Conservation (phyloP, 805 yeast genomes). For the Hanseniaspora osmophila region DNA sequence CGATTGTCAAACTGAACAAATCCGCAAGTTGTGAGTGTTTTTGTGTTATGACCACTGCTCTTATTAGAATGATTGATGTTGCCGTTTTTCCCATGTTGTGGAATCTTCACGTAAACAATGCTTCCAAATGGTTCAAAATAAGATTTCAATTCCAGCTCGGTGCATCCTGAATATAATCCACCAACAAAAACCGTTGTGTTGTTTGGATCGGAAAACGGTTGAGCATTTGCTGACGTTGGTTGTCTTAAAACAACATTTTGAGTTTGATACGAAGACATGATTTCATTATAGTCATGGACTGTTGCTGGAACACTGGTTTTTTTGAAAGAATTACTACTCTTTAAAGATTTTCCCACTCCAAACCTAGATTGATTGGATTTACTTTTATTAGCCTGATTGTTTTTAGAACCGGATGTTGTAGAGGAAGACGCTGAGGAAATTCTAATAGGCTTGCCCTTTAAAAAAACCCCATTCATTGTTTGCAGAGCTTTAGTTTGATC, state of each 20-base stretch:
- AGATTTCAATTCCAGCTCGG: constrained; percentile 46
- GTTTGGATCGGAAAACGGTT: constrained; percentile 62
- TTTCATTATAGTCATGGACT: constrained; percentile 3
- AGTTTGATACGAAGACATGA: constrained; percentile 5
- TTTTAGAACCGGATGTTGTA: too few relatives aligned
- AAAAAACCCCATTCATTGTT: constrained; percentile 69
- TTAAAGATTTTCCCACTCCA: too few relatives aligned
- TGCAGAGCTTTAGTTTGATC: constrained; percentile 59
- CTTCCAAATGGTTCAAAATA: constrained; percentile 58
- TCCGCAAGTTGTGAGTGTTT: constrained; percentile 28
- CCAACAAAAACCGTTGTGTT: constrained; percentile 66
- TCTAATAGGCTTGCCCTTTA: constrained; percentile 64
- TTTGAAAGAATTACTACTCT: too few relatives aligned
- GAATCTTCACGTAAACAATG: constrained; percentile 65
- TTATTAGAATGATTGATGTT: not conserved
- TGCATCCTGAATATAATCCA: constrained; percentile 44
- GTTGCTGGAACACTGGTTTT: not conserved
- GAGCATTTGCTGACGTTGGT: constrained; percentile 34
- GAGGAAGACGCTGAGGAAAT: constrained; percentile 36
- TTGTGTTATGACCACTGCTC: not conserved
- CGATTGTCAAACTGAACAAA: constrained; percentile 72
- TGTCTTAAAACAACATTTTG: constrained; percentile 3
- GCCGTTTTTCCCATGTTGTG: constrained; percentile 37
- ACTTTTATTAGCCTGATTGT: constrained; percentile 4
- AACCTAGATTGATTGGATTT: too few relatives aligned